These are phyloP conservation scores for Salmacisia buchloeana DNA, from an alignment of 1,284 basidiomycete genomes.

Conservation along the genomic window DNA sequence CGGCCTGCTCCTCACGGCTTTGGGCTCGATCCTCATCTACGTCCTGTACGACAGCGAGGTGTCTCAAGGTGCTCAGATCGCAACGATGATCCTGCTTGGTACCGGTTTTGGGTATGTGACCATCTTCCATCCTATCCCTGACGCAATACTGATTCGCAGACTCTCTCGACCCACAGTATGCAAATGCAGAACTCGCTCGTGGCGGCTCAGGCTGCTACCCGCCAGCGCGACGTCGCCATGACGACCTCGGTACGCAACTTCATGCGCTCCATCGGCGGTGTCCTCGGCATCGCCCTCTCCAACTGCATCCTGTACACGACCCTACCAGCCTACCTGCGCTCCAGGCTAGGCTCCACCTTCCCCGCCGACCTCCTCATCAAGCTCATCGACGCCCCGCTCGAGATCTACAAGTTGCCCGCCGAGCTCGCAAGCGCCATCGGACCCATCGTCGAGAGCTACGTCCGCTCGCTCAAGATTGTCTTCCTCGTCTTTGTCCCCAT, in stretches of 20 bases:
- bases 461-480: conserved; percentile 2
- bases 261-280: conserved; percentile 15
- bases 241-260: conserved; percentile 18
- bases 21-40: conserved; percentile 6
- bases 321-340: conserved; percentile 2
- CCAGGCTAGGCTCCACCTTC: not conserved
- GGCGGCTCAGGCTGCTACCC: conserved; percentile 10
- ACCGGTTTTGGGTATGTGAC: conserved; percentile 13
- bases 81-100: conserved; percentile 11
- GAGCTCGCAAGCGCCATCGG: not conserved
- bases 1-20: not conserved
- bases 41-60: conserved; percentile 1
- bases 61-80: not conserved
- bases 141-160: not conserved
- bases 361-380: not conserved
- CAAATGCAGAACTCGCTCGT: conserved; percentile 18
- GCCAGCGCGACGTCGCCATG: conserved; percentile 14
- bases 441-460: conserved; percentile 5
- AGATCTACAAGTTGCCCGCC: not conserved
- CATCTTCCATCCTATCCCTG: not conserved
- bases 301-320: conserved; percentile 8
- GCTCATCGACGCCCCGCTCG: conserved; percentile 8
- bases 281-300: conserved; percentile 10
- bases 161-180: not conserved
- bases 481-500: conserved; percentile 15